Conservation (phyloP, 2,329 filamentous ascomycete genomes). For the Chrysosporium queenslandicum region DNA sequence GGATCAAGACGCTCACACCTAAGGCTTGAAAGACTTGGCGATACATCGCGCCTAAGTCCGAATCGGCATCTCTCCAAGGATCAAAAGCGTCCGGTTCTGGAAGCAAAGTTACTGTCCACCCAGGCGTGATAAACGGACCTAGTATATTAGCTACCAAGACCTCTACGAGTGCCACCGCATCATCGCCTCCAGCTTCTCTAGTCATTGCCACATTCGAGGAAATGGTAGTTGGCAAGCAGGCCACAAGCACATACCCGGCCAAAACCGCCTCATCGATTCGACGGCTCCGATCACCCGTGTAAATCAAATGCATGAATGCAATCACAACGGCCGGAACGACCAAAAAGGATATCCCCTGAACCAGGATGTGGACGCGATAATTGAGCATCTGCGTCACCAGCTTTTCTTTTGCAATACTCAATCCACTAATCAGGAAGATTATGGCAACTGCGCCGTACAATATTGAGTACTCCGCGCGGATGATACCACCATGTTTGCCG, state of each 20-base stretch:
- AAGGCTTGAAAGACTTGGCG: constrained; percentile 57
- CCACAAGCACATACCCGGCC: constrained; percentile 56
- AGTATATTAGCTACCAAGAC: constrained; percentile 60
- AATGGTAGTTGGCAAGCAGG: constrained; percentile 63
- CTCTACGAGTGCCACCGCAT: constrained; percentile 55
- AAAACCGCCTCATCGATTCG: constrained; percentile 54
- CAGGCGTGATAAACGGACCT: constrained; percentile 57
- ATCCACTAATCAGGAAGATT: constrained; percentile 62
- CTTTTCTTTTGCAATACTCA: constrained; percentile 56
- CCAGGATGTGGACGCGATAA: constrained; percentile 57
- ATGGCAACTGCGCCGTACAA: constrained; percentile 59
- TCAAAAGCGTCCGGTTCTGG: constrained; percentile 32
- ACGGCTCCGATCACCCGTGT: constrained; percentile 37
- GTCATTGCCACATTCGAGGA: constrained; percentile 68
- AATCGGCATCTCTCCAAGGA: constrained; percentile 38
- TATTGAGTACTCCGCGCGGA: constrained; percentile 38
- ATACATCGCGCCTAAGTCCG: constrained; percentile 53
- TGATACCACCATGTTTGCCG: constrained; percentile 38
- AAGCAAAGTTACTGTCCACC: constrained; percentile 49
- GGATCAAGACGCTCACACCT: constrained; percentile 56
- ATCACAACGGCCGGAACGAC: constrained; percentile 55
- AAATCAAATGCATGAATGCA: constrained; percentile 44
- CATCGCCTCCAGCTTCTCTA: constrained; percentile 56
- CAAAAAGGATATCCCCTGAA: constrained; percentile 58
- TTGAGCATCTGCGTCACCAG: constrained; percentile 53